phyloP scores from a whole-genome alignment of 2,329 filamentous ascomycete genomes.

The Lasiodiplodia citricola region DNA sequence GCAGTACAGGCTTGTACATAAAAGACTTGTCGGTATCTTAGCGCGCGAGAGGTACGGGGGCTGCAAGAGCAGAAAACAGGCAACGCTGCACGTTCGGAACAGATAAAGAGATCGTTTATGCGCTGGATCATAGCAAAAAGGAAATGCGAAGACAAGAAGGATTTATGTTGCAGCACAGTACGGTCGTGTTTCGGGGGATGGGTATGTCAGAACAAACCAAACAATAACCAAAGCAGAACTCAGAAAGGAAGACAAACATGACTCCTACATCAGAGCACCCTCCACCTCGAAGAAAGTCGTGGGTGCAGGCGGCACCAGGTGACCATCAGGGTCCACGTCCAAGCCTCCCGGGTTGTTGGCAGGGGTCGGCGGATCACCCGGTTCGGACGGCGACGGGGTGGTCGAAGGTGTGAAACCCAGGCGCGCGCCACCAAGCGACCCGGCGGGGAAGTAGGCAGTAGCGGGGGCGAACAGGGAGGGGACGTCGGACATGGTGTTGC shows the following conservation, averaged over 20 bases:
- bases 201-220: not conserved
- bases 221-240: not conserved
- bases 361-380: not conserved
- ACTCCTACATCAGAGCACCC: not conserved
- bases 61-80: not conserved
- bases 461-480: not conserved
- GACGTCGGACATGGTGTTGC: not conserved
- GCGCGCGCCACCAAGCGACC: no score
- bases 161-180: not conserved
- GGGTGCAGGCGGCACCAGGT: not conserved
- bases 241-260: not conserved
- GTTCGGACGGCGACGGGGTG: slow-evolving; percentile 4
- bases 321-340: slow-evolving; percentile 10
- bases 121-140: not conserved
- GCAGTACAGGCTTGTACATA: slow-evolving; percentile 2
- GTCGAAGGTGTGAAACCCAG: not conserved
- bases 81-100: not conserved
- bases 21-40: not conserved
- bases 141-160: not conserved
- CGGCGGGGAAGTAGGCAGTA: not conserved
- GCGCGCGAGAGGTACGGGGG: not conserved
- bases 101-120: not conserved
- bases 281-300: not conserved
- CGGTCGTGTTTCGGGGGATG: not conserved
- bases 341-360: slow-evolving; percentile 3